Evolutionary conservation across 805 yeast genomes (phyloP).

Genomic region (Pichia sporocuriosa): DNA sequence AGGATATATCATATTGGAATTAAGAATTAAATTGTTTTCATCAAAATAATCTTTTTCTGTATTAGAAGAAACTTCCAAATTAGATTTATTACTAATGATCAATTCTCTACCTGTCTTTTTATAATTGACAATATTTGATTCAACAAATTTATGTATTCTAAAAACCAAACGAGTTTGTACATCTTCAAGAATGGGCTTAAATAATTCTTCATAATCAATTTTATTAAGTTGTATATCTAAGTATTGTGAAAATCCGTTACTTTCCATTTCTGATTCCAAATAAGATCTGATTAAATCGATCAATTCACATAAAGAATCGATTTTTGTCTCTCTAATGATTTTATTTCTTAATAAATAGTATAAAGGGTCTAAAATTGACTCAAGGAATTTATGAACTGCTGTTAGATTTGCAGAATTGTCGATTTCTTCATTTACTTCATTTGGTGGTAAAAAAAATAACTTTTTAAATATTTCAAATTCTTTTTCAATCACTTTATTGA

Average conservation of each 20-base stretch:
- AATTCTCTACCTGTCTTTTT: slow-evolving; percentile 65
- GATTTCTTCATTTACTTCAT: slow-evolving; percentile 10
- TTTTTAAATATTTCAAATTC: slow-evolving; percentile 55
- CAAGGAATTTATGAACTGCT: slow-evolving; percentile 51
- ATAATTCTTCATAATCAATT: slow-evolving; percentile 51
- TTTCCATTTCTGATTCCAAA: slow-evolving; percentile 49
- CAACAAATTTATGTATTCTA: slow-evolving; percentile 67
- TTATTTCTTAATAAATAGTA: slow-evolving; percentile 63
- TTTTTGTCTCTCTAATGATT: slow-evolving; percentile 63
- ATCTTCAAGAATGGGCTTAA: slow-evolving; percentile 67
- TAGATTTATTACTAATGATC: slow-evolving; percentile 43
- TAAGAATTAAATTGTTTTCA: background rate
- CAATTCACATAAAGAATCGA: slow-evolving; percentile 65
- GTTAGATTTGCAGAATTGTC: slow-evolving; percentile 28
- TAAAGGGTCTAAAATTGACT: slow-evolving; percentile 64
- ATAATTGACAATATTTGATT: slow-evolving; percentile 59
- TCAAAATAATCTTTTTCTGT: background rate
- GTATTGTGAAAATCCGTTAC: slow-evolving; percentile 13
- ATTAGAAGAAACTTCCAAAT: too few relatives aligned
- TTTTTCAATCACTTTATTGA: slow-evolving; percentile 49
- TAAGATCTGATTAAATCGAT: slow-evolving; percentile 63
- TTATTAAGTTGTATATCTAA: slow-evolving; percentile 10
- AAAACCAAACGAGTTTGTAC: slow-evolving; percentile 77
- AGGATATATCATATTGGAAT: slow-evolving; percentile 38
- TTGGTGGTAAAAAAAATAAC: slow-evolving; percentile 37